Evolutionary conservation across 441 rosid genomes (phyloP), one percentile per base, ranked within the genome.

Genomic region (Manihot esculenta): DNA sequence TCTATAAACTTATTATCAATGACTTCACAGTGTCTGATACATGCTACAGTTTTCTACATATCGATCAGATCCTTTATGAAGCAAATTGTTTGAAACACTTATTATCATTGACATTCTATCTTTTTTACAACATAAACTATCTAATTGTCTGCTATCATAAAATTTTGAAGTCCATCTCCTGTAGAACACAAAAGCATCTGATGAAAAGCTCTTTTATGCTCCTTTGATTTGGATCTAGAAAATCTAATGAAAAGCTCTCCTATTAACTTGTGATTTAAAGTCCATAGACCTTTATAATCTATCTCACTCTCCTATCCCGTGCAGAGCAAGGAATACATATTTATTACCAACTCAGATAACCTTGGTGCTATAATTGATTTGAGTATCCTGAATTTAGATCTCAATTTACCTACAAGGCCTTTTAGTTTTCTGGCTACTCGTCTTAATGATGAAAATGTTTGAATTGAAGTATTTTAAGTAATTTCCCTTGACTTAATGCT

Each of bases 1-100:
- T 77, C 50, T 81, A 80, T 64, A 11, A n/a, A 1, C 4, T 59
- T 10, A 24, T 23, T 4, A 30, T 68, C 2, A 48, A 18, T 63
- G 38, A n/a, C 27, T 57, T 50, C 15, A 24, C 1, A 10, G 12
- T 41, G 47, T 57, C 38, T 42, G 18, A 17, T 17, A 27, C 42
- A 48, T 27, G 20, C 42, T 27, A 50, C 14, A 63, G n/a, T 62
- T 62, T 50, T 49, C 18, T 62, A 51, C n/a, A n/a, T n/a, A n/a
- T n/a, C n/a, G n/a, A n/a, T 38, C 24, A 3, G 12, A 51, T 55
- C 12, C 14, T 7, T 44, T 38, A 15, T 42, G 10, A 13, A 42
- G 47, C 3, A 2, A 24, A 64, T 45, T 45, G 24, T 45, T 12
- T 45, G 53, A 23, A 64, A 45, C 38, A 24, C 41, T 35, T 67